Conservation (phyloP, 2,329 filamentous ascomycete species). For the Xylaria sp. region DNA sequence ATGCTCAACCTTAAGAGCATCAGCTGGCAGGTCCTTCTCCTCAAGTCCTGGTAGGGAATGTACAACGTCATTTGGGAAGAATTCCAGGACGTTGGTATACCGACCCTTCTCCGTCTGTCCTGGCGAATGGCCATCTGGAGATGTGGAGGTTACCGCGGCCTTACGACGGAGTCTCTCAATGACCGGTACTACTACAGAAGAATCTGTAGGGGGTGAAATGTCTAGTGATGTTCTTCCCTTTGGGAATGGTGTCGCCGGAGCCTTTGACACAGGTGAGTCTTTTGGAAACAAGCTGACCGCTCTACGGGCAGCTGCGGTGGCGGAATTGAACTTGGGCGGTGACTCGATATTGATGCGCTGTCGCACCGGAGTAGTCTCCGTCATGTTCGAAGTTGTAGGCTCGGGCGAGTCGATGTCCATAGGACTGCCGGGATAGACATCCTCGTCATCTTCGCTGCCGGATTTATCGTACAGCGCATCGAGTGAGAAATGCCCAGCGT, state of each 20-base stretch:
- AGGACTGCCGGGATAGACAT: conserved; percentile 22
- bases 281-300: conserved; percentile 31
- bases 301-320: conserved; percentile 29
- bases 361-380: conserved; percentile 21
- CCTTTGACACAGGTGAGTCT: background rate
- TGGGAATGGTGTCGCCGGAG: background rate
- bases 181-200: background rate
- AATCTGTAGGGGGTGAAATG: background rate
- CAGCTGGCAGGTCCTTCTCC: conserved; percentile 30
- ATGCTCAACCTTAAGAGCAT: conserved; percentile 34
- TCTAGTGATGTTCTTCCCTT: background rate
- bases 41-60: conserved; percentile 43
- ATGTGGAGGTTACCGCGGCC: background rate
- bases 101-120: conserved; percentile 24
- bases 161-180: conserved; percentile 20
- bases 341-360: conserved; percentile 9
- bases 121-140: background rate
- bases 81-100: conserved; percentile 39
- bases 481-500: conserved; percentile 32
- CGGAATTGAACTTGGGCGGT: conserved; percentile 1
- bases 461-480: conserved; percentile 26
- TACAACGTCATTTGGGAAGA: conserved; percentile 43
- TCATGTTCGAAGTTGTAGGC: conserved; percentile 20
- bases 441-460: conserved; percentile 31
- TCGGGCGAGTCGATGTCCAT: conserved; percentile 29